Conservation (phyloP, 2,329 filamentous ascomycete genomes). For the Xylaria sp. region DNA sequence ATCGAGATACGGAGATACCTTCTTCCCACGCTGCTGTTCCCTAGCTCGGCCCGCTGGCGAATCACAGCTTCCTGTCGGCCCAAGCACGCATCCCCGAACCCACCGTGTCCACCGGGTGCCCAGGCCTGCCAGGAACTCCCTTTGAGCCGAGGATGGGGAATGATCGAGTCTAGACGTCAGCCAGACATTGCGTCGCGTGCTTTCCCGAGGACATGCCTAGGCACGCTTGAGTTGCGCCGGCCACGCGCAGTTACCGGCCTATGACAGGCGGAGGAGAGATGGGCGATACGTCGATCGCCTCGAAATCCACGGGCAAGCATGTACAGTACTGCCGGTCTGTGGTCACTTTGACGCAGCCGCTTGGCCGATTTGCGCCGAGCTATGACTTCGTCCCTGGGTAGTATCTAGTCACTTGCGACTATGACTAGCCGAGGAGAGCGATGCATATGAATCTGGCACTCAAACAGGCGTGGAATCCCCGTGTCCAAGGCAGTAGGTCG, state of each 20-base stretch:
- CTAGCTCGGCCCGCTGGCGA: conserved; percentile 53
- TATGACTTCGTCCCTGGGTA: conserved; percentile 9
- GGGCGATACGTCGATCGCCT: conserved; percentile 12
- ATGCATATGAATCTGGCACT: neutral
- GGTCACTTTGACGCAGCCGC: conserved; percentile 36
- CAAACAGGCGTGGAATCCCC: neutral
- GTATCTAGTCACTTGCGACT: neutral
- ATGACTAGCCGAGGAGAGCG: conserved; percentile 22
- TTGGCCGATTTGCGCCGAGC: conserved; percentile 44
- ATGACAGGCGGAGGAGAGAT: neutral
- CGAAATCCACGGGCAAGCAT: conserved; percentile 8
- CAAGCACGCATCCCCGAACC: neutral
- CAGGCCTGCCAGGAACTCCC: conserved; percentile 38
- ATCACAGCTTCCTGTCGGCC: conserved; percentile 45
- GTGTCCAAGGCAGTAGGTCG: neutral
- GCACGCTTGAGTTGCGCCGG: conserved; percentile 1
- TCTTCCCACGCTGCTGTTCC: conserved; percentile 5
- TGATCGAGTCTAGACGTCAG: conserved; percentile 26
- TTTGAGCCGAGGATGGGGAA: conserved; percentile 45
- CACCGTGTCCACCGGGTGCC: conserved; percentile 18
- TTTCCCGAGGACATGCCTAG: conserved; percentile 14
- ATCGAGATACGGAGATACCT: neutral
- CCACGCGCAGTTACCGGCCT: neutral
- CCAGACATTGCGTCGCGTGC: conserved; percentile 29
- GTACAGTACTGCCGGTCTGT: conserved; percentile 17